Evolutionary conservation across 176 grass and related monocot species (phyloP), one percentile per base, ranked within the genome.

Genomic region (Carex parvula): DNA sequence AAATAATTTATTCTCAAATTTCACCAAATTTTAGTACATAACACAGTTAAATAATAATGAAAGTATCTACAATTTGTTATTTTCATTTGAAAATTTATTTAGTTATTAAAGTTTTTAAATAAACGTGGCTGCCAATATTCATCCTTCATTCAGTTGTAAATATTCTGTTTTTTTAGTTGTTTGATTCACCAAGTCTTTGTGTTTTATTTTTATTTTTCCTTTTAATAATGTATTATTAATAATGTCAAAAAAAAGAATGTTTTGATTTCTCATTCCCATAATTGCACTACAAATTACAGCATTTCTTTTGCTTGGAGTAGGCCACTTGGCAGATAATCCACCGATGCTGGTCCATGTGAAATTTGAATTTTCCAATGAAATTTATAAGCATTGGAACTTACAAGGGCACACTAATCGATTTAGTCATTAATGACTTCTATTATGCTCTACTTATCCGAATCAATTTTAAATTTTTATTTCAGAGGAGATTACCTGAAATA

Each of bases 311-410:
- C 29, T 29, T 29, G 29, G 29, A 39, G 7, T 6, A 8, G 2
- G 41, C 5, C 32, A 70, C 35, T n/a, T n/a, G 33, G 66, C 66
- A 70, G 66, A 70, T 70, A n/a, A 32, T 41, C 33, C 66, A 18
- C 33, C 2, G 15, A n/a, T 70, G 65, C 0, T 41, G 26, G 16
- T 4, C 66, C 6, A 37, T 41, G 33, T 41, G 15, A 37, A 41
- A n/a, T 70, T 70, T 70, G 67, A 70, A 70, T 20, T 70, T 70
- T 70, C 33, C 33, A 48, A 75, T 52, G 18, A 75, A 15, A 53
- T 29, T 75, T 12, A 0, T 75, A 52, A 75, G 70, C 46, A 20
- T 75, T 26, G 70, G 70, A 15, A 53, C 46, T 75, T 26, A 7
- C 70, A 75, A 15, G 8, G 70, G 70, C 44, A 75, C 70, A 53